These are phyloP conservation scores for Strigomonas culicis DNA, from an alignment of 208 protist species.

Conservation along the genomic window DNA sequence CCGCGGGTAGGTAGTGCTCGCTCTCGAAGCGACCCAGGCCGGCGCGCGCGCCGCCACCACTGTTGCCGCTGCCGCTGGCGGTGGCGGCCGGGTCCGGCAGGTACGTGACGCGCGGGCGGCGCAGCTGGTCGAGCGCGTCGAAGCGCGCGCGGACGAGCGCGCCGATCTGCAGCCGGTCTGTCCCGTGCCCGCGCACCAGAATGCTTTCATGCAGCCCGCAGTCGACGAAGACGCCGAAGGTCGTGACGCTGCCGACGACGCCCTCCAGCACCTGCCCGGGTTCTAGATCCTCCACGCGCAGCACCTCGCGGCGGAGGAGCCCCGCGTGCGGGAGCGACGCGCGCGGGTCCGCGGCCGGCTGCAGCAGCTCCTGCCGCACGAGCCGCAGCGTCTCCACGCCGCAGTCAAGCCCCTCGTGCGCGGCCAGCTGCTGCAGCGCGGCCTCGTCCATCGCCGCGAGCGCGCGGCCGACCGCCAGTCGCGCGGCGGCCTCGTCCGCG, in stretches of 20 bases:
- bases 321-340: slow-evolving; percentile 65
- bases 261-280: slow-evolving; percentile 50
- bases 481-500: slow-evolving; percentile 16
- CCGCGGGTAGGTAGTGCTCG: slow-evolving; percentile 14
- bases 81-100: slow-evolving; percentile 9
- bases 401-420: slow-evolving; percentile 36
- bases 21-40: slow-evolving; percentile 25
- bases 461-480: slow-evolving; percentile 14
- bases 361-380: slow-evolving; percentile 45
- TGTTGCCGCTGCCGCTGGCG: background rate
- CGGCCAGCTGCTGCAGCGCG: background rate
- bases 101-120: slow-evolving; percentile 41
- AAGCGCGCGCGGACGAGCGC: slow-evolving; percentile 40
- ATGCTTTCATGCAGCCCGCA: slow-evolving; percentile 73
- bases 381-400: slow-evolving; percentile 61
- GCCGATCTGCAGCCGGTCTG: slow-evolving; percentile 58
- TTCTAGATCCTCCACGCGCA: slow-evolving; percentile 32
- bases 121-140: slow-evolving; percentile 44
- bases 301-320: slow-evolving; percentile 51
- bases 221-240: slow-evolving; percentile 86
- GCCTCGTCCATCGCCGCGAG: slow-evolving; percentile 12
- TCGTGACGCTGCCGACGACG: slow-evolving; percentile 67
- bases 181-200: slow-evolving; percentile 45
- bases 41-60: background rate
- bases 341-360: slow-evolving; percentile 70